These are phyloP conservation scores for Mycena sp. DNA, from an alignment of 1,284 basidiomycete species.

Conservation along the genomic window DNA sequence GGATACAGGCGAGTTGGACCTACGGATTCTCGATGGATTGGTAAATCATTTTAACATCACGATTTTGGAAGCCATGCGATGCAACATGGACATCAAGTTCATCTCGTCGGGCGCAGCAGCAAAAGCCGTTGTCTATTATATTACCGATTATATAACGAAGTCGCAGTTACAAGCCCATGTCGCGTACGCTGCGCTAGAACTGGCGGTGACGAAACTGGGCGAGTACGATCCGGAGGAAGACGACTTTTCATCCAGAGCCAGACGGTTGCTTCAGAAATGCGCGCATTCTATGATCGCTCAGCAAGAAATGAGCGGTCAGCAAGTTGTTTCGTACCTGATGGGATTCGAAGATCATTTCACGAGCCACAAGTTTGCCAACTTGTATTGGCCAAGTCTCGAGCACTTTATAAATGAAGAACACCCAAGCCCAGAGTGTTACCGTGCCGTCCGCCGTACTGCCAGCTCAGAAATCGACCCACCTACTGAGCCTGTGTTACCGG, in stretches of 20 bases:
- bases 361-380: slow-evolving; percentile 40
- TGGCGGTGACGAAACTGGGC: slow-evolving; percentile 41
- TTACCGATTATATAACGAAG: slow-evolving; percentile 55
- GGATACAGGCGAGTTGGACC: slow-evolving; percentile 41
- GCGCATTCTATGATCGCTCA: slow-evolving; percentile 46
- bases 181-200: slow-evolving; percentile 44
- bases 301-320: slow-evolving; percentile 50
- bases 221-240: slow-evolving; percentile 31
- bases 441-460: no score
- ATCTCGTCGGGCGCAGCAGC: slow-evolving; percentile 48
- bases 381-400: slow-evolving; percentile 48
- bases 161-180: slow-evolving; percentile 46
- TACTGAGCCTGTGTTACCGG: no score
- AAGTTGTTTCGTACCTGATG: slow-evolving; percentile 45
- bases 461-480: no score
- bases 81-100: slow-evolving; percentile 55
- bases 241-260: slow-evolving; percentile 30
- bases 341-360: slow-evolving; percentile 49
- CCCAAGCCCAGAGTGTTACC: slow-evolving; percentile 31
- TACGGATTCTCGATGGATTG: slow-evolving; percentile 42
- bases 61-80: slow-evolving; percentile 41
- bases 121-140: slow-evolving; percentile 51
- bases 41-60: slow-evolving; percentile 51
- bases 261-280: slow-evolving; percentile 46
- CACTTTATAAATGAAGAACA: slow-evolving; percentile 26